Evolutionary conservation across 1,139 yeast genomes (phyloP).

Genomic region (Suhomyces yuchorum): DNA sequence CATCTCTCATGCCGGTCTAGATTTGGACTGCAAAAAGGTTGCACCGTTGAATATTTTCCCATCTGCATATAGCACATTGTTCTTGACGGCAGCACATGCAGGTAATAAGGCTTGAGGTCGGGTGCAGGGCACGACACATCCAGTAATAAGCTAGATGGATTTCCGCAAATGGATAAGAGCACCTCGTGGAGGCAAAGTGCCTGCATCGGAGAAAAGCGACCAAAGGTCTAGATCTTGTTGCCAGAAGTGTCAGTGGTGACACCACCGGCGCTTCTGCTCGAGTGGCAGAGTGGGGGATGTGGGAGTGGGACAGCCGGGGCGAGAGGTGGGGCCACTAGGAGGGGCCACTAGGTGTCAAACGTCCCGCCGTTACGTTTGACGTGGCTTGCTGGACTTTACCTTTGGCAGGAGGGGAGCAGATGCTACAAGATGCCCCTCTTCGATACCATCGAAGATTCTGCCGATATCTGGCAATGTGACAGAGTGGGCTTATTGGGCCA

Average conservation of each 20-base stretch:
- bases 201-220: not conserved
- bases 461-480: not conserved
- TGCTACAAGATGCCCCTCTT: not conserved
- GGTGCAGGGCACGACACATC: not conserved
- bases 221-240: not conserved
- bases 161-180: not conserved
- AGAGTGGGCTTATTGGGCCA: not conserved
- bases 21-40: constrained; percentile 10
- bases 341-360: too few relatives aligned
- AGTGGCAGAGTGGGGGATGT: not conserved
- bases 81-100: constrained; percentile 5
- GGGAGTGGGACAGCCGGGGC: too few relatives aligned
- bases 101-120: not conserved
- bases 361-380: too few relatives aligned
- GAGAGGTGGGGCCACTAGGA: too few relatives aligned
- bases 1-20: constrained; percentile 6
- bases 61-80: constrained; percentile 2
- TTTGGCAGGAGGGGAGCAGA: not conserved
- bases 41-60: constrained; percentile 7
- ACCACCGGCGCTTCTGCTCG: not conserved
- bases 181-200: not conserved
- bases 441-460: not conserved
- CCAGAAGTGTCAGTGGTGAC: not conserved
- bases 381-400: not conserved
- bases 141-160: constrained; percentile 1